Evolutionary conservation across 1,284 basidiomycete genomes (phyloP).

Genomic region (Phylloboletellus chloephorus): DNA sequence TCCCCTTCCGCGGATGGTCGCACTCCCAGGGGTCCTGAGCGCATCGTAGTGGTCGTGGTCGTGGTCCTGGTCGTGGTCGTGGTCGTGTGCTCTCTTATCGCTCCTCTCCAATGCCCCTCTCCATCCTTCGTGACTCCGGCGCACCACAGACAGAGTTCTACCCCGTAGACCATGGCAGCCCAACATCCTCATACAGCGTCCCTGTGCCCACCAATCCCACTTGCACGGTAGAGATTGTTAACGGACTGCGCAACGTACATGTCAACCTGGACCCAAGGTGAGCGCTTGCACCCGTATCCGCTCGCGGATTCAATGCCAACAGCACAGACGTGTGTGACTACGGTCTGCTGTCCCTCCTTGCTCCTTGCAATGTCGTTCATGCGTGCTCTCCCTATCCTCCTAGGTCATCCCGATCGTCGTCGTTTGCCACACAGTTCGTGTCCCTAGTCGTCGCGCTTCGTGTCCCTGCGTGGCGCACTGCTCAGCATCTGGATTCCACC

Average conservation of each 20-base stretch:
- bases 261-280: constrained; percentile 68
- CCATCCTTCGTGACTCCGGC: constrained; percentile 4
- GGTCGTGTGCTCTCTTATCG: constrained; percentile 23
- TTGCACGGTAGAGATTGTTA: constrained; percentile 33
- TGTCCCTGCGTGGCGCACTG: constrained; percentile 53
- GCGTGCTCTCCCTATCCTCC: constrained; percentile 15
- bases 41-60: too few relatives aligned
- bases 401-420: constrained; percentile 62
- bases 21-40: too few relatives aligned
- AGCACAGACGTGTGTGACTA: constrained; percentile 25
- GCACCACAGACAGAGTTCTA: constrained; percentile 3
- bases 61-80: too few relatives aligned
- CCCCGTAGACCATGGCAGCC: constrained; percentile 5
- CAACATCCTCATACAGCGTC: neutral
- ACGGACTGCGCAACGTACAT: constrained; percentile 61
- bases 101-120: neutral
- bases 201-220: constrained; percentile 1
- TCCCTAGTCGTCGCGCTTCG: constrained; percentile 50
- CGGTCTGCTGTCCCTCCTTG: constrained; percentile 34
- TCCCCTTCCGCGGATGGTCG: too few relatives aligned
- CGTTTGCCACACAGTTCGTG: constrained; percentile 57
- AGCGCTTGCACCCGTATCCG: constrained; percentile 33
- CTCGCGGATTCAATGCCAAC: constrained; percentile 9
- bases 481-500: constrained; percentile 40
- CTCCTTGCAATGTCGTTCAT: constrained; percentile 20